Base-by-base conservation (phyloP, 2,329 filamentous ascomycete species). In the Calonectria fujianensis region DNA sequence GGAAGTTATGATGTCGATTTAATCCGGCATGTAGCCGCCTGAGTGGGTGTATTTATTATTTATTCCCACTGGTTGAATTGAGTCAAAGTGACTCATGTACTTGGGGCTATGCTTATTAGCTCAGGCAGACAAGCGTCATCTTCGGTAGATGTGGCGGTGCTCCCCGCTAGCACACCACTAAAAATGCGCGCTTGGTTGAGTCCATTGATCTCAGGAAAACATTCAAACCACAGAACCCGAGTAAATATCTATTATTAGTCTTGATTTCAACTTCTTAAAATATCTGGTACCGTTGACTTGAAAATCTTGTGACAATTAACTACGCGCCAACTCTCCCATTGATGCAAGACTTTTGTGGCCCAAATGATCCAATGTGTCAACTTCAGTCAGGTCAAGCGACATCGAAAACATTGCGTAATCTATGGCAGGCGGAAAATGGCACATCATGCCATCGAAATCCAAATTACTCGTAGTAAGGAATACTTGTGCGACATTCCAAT, bases 41-140 rank as follows among this genome's bases (percentile, higher is more conserved):
- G n/a, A 37, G 13, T 39, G 18, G 5, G 10, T 45, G 41, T 39
- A 61, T 61, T 61, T 61, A 61, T 61, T 39, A n/a, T 20, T 18
- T 41, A 18, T 18, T 41, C 5, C 16, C 18, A 2, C 14, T 14
- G 27, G 3, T 11, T 9, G 35, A 59, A 16, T 37, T 37, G 54
- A 59, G n/a, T 16, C n/a, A 39, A 13, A n/a, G 52, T 63, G 57
- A 63, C 57, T 63, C 57, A 63, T 63, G 35, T 9, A 20, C 35
- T 41, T 29, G 57, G 24, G 57, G 57, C 57, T 63, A 39, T 63
- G 57, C n/a, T 18, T 24, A 18, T 63, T 63, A 63, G 57, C 37
- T 39, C n/a, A 63, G 57, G 57, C 35, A 63, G 35, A 41, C 18
- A 10, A 61, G 35, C n/a, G n/a, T 31, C 8, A 10, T n/a, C 29